Conservation (phyloP, 2,329 filamentous ascomycete genomes). For the Leptosphaerulina australis region DNA sequence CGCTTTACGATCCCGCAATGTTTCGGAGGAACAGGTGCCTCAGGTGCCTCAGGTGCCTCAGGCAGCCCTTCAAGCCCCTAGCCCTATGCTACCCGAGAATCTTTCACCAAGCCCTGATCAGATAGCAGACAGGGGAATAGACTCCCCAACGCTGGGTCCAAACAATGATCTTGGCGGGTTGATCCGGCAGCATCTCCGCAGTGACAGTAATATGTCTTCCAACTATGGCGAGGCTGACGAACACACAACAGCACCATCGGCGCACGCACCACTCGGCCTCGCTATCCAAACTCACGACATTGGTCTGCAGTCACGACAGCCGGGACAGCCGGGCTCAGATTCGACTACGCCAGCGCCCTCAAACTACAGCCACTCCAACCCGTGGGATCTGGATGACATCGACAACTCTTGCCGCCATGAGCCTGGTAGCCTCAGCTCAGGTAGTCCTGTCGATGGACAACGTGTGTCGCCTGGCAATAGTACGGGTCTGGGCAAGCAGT, state of each 20-base stretch:
- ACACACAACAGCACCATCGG: constrained; percentile 39
- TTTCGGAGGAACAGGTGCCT: constrained; percentile 28
- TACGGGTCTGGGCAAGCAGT: constrained; percentile 33
- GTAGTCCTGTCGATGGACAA: constrained; percentile 42
- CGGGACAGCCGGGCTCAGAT: constrained; percentile 38
- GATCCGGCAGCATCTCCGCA: constrained; percentile 82
- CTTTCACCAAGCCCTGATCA: constrained; percentile 22
- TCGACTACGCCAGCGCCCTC: constrained; percentile 54
- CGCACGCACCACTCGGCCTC: constrained; percentile 38
- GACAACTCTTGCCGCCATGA: constrained; percentile 50
- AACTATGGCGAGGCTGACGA: constrained; percentile 60
- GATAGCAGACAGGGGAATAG: constrained; percentile 49
- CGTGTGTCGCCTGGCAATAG: constrained; percentile 21
- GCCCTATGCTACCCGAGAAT: constrained; percentile 3
- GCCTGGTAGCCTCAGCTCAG: constrained; percentile 44
- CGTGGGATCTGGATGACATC: constrained; percentile 61
- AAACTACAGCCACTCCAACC: constrained; percentile 59
- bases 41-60: constrained; percentile 20
- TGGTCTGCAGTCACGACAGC: constrained; percentile 35
- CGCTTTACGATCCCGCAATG: constrained; percentile 43
- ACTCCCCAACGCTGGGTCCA: constrained; percentile 82
- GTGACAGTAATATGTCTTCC: constrained; percentile 80
- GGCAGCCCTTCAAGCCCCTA: constrained; percentile 11
- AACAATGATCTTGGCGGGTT: constrained; percentile 75
- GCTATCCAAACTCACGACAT: constrained; percentile 43